Evolutionary conservation across 1,284 basidiomycete genomes (phyloP).

Genomic region (Ustilago xerochloae): DNA sequence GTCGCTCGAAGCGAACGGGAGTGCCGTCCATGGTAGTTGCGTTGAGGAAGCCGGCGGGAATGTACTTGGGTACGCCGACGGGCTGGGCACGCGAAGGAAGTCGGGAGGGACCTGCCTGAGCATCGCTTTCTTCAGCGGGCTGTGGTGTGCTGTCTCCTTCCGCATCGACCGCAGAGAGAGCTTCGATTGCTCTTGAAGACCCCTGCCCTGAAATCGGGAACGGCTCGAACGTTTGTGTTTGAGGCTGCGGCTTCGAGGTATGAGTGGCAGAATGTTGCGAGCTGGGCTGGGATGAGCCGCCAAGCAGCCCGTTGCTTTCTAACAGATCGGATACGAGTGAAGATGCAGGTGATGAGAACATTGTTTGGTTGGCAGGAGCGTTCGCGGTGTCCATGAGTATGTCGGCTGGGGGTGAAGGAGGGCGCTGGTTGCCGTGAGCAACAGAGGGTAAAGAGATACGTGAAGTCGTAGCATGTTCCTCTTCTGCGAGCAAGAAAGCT

Average conservation of each 20-base stretch:
- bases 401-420: conserved; percentile 4
- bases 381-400: background rate
- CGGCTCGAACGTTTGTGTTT: background rate
- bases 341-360: conserved; percentile 7
- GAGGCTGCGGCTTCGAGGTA: conserved; percentile 6
- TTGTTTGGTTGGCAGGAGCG: background rate
- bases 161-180: conserved; percentile 8
- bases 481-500: conserved; percentile 31
- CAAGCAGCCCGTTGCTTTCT: conserved; percentile 44
- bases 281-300: conserved; percentile 27
- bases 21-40: conserved; percentile 55
- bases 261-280: conserved; percentile 22
- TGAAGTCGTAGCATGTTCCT: conserved; percentile 9
- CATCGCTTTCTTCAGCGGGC: background rate
- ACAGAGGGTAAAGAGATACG: no score
- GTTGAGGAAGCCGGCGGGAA: conserved; percentile 55
- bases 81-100: conserved; percentile 6
- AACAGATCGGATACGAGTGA: conserved; percentile 27
- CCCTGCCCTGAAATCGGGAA: conserved; percentile 13
- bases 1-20: conserved; percentile 48
- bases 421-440: no score
- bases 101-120: conserved; percentile 19
- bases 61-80: conserved; percentile 54
- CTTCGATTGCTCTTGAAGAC: conserved; percentile 31
- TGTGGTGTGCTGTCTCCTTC: background rate